Evolutionary conservation across 768 basidiomycete species (phyloP).

Genomic region (Rhodotorula graminis): DNA sequence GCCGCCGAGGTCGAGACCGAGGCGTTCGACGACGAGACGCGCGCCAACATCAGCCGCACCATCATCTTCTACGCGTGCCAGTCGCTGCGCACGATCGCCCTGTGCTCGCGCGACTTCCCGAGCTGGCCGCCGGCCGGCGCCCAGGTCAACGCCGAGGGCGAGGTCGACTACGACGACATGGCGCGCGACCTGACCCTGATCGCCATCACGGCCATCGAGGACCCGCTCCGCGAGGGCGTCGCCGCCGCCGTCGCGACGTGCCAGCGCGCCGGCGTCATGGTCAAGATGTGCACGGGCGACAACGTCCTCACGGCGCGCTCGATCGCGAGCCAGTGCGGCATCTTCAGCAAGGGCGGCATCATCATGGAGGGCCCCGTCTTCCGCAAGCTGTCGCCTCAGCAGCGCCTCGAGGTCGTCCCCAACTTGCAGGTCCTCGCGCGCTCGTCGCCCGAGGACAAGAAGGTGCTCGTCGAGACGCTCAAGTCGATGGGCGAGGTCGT

Average conservation of each 20-base stretch:
- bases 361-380: conserved; percentile 98
- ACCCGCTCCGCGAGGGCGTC: conserved; percentile 86
- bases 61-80: conserved; percentile 99
- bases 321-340: conserved; percentile 92
- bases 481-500: conserved; percentile 82
- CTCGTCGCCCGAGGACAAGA: conserved; percentile 96
- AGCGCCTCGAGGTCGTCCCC: conserved; percentile 78
- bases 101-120: conserved; percentile 84
- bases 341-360: conserved; percentile 85
- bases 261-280: conserved; percentile 76
- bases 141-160: conserved; percentile 33
- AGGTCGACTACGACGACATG: conserved; percentile 57
- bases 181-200: conserved; percentile 73
- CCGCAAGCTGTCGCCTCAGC: conserved; percentile 64
- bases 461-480: conserved; percentile 80
- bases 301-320: conserved; percentile 68
- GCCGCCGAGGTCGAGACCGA: conserved; percentile 49
- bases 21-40: conserved; percentile 62
- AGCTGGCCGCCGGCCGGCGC: conserved; percentile 68
- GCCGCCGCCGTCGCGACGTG: conserved; percentile 82
- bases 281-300: conserved; percentile 91
- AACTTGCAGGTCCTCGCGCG: conserved; percentile 93
- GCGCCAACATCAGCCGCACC: conserved; percentile 78
- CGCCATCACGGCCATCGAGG: conserved; percentile 89
- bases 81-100: conserved; percentile 83